Conservation (phyloP, 176 grass and related monocot genomes). For the Coix lacrymajobi region DNA sequence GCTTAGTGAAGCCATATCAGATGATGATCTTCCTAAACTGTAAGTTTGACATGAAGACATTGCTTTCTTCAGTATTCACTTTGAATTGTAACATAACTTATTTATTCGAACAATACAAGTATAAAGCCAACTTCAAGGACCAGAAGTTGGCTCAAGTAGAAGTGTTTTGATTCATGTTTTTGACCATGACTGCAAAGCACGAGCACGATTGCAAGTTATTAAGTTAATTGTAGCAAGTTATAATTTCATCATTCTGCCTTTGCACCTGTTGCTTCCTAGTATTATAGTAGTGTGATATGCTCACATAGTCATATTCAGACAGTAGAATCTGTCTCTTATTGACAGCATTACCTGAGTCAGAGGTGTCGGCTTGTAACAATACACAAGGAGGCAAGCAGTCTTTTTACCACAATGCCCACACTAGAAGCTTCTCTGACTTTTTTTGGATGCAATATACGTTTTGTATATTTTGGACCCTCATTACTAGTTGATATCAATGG, state of each 20-base stretch:
- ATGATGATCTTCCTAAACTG: slow-evolving; percentile 55
- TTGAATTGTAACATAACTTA: not conserved
- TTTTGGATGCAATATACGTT: not conserved
- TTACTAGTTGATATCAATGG: not conserved
- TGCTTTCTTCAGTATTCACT: slow-evolving; percentile 8
- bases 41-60: slow-evolving; percentile 34
- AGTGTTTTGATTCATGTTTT: not conserved
- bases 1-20: slow-evolving; percentile 58
- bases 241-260: not conserved
- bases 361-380: too few relatives aligned
- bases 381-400: not conserved
- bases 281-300: not conserved
- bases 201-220: not conserved
- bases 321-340: not conserved
- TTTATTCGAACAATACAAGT: not conserved
- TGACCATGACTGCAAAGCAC: not conserved
- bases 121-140: not conserved
- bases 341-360: not conserved
- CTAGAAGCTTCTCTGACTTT: too few relatives aligned
- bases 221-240: not conserved
- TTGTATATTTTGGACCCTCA: not conserved
- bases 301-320: not conserved
- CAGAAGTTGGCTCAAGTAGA: not conserved
- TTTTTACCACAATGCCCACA: not conserved
- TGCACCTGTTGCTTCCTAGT: not conserved